Conservation (phyloP, 164 flowering plant genomes). For the Dillenia turbinata region DNA sequence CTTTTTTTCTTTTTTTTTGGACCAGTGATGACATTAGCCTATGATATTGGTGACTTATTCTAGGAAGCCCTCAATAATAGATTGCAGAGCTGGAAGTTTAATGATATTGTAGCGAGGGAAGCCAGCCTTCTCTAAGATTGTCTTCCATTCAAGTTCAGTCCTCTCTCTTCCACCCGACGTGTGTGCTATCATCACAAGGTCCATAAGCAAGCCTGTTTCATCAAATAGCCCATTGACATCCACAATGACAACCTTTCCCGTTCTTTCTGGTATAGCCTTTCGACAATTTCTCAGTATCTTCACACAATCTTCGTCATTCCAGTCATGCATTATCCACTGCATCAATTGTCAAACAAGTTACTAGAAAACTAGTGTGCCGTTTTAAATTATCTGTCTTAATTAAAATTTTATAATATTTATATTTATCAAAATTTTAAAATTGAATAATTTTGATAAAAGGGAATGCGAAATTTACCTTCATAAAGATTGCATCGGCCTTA, state of each 20-base stretch:
- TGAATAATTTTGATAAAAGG: too few species aligned
- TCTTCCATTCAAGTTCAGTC: conserved; percentile 12
- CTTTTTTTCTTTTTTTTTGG: too few species aligned
- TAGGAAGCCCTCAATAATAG: conserved; percentile 12
- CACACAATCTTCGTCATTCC: conserved; percentile 31
- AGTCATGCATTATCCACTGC: conserved; percentile 33
- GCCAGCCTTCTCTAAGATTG: neutral
- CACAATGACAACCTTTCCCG: conserved; percentile 36
- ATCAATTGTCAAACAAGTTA: neutral
- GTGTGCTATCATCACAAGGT: conserved; percentile 7
- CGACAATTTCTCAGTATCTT: conserved; percentile 30
- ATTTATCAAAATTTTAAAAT: too few species aligned
- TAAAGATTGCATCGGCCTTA: conserved; percentile 31
- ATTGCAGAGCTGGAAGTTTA: conserved; percentile 4
- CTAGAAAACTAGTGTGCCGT: too few species aligned
- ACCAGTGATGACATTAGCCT: too few species aligned
- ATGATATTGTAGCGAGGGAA: conserved; percentile 5
- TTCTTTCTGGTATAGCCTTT: conserved; percentile 27
- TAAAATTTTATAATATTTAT: too few species aligned
- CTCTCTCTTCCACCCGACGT: conserved; percentile 10
- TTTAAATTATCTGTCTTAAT: too few species aligned
- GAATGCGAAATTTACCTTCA: conserved; percentile 25
- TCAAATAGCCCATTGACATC: conserved; percentile 18
- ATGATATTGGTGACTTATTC: neutral
- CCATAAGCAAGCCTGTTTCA: conserved; percentile 7